Evolutionary conservation across 2,329 filamentous ascomycete genomes (phyloP).

Genomic region (Fusarium anguioides): DNA sequence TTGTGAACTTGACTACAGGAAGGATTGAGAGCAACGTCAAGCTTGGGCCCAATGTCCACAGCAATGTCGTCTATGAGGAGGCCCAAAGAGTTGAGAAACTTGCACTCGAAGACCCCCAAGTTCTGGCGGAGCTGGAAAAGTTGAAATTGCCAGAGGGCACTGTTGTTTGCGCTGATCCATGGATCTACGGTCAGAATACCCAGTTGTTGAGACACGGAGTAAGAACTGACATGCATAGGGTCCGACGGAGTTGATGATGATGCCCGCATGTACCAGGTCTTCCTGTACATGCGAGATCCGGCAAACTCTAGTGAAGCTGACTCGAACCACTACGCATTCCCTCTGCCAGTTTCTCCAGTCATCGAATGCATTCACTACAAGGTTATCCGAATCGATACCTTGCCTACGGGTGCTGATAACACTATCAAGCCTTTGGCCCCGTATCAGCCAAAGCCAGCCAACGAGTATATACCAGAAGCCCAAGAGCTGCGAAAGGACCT

Average conservation of each 20-base stretch:
- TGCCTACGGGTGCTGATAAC: slow-evolving; percentile 27
- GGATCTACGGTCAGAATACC: slow-evolving; percentile 30
- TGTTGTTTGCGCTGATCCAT: slow-evolving; percentile 33
- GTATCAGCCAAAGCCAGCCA: slow-evolving; percentile 21
- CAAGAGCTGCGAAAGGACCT: slow-evolving; percentile 64
- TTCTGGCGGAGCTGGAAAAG: slow-evolving; percentile 27
- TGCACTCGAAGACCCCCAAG: slow-evolving; percentile 25
- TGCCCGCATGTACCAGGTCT: slow-evolving; percentile 38
- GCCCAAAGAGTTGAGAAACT: slow-evolving; percentile 33
- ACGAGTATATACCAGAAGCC: slow-evolving; percentile 64
- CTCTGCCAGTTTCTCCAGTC: slow-evolving; percentile 27
- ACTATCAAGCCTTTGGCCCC: not conserved
- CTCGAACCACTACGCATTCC: slow-evolving; percentile 38
- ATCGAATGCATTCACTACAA: slow-evolving; percentile 31
- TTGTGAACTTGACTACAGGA: slow-evolving; percentile 26
- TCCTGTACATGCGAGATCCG: slow-evolving; percentile 35
- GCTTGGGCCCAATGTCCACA: slow-evolving; percentile 29
- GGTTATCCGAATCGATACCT: slow-evolving; percentile 20
- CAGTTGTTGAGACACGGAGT: accelerated
- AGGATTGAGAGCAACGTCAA: slow-evolving; percentile 35
- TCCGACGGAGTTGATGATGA: slow-evolving; percentile 35
- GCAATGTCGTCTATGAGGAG: slow-evolving; percentile 33
- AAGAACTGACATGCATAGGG: slow-evolving; percentile 3
- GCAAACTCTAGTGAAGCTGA: slow-evolving; percentile 29
- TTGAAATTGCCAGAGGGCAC: slow-evolving; percentile 32